These are phyloP conservation scores for Aureobasidium melanogenum DNA, from an alignment of 2,329 filamentous ascomycete genomes.

Conservation along the genomic window DNA sequence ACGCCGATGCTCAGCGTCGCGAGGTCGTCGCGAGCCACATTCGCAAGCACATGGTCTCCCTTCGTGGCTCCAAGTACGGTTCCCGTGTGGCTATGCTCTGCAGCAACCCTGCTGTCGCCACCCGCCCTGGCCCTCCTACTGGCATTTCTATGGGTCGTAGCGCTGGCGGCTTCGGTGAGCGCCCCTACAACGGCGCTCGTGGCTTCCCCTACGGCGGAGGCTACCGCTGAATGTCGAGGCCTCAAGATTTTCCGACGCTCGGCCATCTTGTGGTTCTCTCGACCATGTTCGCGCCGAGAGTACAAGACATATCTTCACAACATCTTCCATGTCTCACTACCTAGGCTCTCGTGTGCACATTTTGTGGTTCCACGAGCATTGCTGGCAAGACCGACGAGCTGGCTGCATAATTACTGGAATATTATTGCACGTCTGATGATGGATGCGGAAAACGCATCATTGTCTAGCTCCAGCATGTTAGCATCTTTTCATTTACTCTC, in stretches of 20 bases:
- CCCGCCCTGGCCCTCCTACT: slow-evolving; percentile 76
- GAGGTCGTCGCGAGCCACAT: slow-evolving; percentile 92
- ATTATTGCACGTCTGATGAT: slow-evolving; percentile 2
- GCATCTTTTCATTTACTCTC: slow-evolving; percentile 4
- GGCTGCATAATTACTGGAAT: not conserved
- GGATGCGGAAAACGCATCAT: not conserved
- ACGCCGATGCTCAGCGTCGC: slow-evolving; percentile 77
- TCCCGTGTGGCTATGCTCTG: slow-evolving; percentile 98
- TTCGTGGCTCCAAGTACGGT: slow-evolving; percentile 95
- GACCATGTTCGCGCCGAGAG: slow-evolving; percentile 1
- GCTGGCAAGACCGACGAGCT: not conserved
- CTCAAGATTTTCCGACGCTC: not conserved
- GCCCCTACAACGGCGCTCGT: slow-evolving; percentile 4
- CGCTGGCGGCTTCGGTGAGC: slow-evolving; percentile 9
- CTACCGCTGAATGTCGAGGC: not conserved
- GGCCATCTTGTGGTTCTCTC: not conserved
- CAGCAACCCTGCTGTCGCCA: slow-evolving; percentile 84
- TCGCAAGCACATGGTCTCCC: slow-evolving; percentile 97
- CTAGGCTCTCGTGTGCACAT: not conserved
- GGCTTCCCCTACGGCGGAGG: slow-evolving; percentile 4
- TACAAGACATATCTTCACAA: slow-evolving; percentile 5
- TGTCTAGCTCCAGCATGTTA: slow-evolving; percentile 5
- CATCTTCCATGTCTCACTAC: slow-evolving; percentile 7
- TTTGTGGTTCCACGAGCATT: not conserved
- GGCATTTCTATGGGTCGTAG: slow-evolving; percentile 36